These are phyloP conservation scores for Fistulina hepatica DNA, from an alignment of 1,284 basidiomycete species.

Conservation along the genomic window DNA sequence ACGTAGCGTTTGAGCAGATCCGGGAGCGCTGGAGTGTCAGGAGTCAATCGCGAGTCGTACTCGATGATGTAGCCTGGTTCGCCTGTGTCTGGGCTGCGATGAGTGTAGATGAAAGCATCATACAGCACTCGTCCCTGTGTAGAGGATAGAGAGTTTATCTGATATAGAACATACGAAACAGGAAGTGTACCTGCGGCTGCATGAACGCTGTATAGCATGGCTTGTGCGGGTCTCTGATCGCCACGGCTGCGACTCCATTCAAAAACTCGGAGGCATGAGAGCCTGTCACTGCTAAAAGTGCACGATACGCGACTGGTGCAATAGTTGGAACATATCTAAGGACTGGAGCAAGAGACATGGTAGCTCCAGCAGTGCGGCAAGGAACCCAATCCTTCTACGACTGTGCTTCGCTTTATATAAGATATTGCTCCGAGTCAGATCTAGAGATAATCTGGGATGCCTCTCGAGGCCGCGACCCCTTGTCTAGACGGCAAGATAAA, in stretches of 20 bases:
- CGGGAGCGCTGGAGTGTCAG: conserved; percentile 44
- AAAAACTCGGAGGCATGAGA: conserved; percentile 79
- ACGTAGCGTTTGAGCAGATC: conserved; percentile 75
- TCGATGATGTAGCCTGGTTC: conserved; percentile 63
- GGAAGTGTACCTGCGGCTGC: conserved; percentile 65
- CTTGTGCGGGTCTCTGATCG: conserved; percentile 37
- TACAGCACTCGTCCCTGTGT: conserved; percentile 80
- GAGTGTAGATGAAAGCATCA: conserved; percentile 78
- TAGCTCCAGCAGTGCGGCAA: too few relatives aligned
- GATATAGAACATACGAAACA: conserved; percentile 8
- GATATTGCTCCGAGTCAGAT: too few relatives aligned
- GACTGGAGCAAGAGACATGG: conserved; percentile 25
- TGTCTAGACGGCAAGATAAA: too few relatives aligned
- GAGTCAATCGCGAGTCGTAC: conserved; percentile 48
- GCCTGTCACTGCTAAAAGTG: conserved; percentile 69
- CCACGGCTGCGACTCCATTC: conserved; percentile 73
- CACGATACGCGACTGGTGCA: conserved; percentile 52
- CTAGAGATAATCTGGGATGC: too few relatives aligned
- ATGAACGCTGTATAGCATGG: conserved; percentile 76
- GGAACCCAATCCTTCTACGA: too few relatives aligned
- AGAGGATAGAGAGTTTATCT: conserved; percentile 6
- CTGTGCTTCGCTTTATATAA: too few relatives aligned
- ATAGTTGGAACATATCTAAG: conserved; percentile 42
- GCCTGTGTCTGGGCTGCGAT: conserved; percentile 30
- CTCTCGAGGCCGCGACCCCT: too few relatives aligned